Percentiles rank a stretch among this genome's conserved stretches.
These are phyloP conservation scores for Candida orba DNA, from an alignment of 805 yeast species.

Conservation along the genomic window DNA sequence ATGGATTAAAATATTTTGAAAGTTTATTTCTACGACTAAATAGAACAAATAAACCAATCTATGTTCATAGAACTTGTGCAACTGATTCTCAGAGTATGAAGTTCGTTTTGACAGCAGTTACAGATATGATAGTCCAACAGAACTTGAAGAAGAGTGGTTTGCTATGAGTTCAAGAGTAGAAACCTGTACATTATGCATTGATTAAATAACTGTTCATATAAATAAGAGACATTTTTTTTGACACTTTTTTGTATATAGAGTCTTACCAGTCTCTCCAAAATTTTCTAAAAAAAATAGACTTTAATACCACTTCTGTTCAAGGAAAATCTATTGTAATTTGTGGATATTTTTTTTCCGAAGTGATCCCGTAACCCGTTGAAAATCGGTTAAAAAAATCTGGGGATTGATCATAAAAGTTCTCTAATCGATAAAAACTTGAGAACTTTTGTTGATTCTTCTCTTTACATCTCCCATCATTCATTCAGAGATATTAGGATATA, in stretches of 20 bases:
- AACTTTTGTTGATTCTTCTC: background rate
- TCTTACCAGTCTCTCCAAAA: too few relatives aligned
- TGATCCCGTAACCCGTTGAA: background rate
- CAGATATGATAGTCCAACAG: slow-evolving; percentile 83
- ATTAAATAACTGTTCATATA: background rate
- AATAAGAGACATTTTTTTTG: too few relatives aligned
- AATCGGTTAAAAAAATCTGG: background rate
- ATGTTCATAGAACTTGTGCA: slow-evolving; percentile 91
- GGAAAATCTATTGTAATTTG: too few relatives aligned
- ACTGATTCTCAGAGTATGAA: slow-evolving; percentile 86
- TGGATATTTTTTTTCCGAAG: too few relatives aligned
- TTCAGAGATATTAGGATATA: slow-evolving; percentile 7
- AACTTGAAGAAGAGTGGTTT: slow-evolving; percentile 75
- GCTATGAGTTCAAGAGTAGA: background rate
- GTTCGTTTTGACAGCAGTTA: slow-evolving; percentile 86
- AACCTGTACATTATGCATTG: background rate
- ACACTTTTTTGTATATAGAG: too few relatives aligned
- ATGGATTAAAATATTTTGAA: slow-evolving; percentile 68
- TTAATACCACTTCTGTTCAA: too few relatives aligned
- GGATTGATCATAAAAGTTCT: background rate
- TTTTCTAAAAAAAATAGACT: too few relatives aligned
- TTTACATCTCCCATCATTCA: background rate
- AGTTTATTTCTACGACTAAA: slow-evolving; percentile 57
- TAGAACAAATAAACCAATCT: slow-evolving; percentile 61
- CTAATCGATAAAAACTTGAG: background rate